Evolutionary conservation across 148 eudicot genomes (phyloP).

Genomic region (Pharnaceum exiguum): DNA sequence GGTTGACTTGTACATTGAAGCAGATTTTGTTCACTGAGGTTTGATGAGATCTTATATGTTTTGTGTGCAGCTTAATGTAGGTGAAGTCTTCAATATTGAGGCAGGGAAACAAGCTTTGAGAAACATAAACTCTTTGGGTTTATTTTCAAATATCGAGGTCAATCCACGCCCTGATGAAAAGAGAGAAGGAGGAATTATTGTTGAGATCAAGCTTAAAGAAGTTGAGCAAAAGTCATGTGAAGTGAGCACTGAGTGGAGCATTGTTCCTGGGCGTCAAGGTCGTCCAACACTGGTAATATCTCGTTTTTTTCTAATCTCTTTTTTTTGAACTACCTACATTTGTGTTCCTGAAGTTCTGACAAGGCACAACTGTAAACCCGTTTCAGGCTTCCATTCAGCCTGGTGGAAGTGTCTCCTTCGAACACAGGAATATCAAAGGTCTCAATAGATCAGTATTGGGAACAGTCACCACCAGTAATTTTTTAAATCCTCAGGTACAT

Average conservation of each 20-base stretch:
- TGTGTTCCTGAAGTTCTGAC: too few relatives aligned
- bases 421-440: constrained; percentile 86
- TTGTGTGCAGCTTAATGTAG: constrained; percentile 69
- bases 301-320: not conserved
- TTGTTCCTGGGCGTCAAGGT: constrained; percentile 90
- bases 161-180: constrained; percentile 94
- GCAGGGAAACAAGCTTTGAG: constrained; percentile 94
- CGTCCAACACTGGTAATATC: constrained; percentile 82
- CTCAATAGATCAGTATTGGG: constrained; percentile 88
- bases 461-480: constrained; percentile 89
- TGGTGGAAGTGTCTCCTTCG: constrained; percentile 90
- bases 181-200: constrained; percentile 90
- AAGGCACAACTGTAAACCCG: constrained; percentile 5
- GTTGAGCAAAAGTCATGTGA: constrained; percentile 91
- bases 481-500: constrained; percentile 88
- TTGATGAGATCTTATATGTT: not conserved
- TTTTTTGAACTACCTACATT: too few relatives aligned
- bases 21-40: not conserved
- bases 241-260: constrained; percentile 96
- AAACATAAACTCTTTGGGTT: constrained; percentile 77
- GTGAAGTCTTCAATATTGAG: constrained; percentile 84
- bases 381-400: constrained; percentile 94
- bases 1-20: not conserved
- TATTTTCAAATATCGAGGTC: constrained; percentile 95
- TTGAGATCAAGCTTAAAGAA: constrained; percentile 93